phyloP scores from a whole-genome alignment of 371 early-diverging fungal species.

The Lichtheimia ornata region DNA sequence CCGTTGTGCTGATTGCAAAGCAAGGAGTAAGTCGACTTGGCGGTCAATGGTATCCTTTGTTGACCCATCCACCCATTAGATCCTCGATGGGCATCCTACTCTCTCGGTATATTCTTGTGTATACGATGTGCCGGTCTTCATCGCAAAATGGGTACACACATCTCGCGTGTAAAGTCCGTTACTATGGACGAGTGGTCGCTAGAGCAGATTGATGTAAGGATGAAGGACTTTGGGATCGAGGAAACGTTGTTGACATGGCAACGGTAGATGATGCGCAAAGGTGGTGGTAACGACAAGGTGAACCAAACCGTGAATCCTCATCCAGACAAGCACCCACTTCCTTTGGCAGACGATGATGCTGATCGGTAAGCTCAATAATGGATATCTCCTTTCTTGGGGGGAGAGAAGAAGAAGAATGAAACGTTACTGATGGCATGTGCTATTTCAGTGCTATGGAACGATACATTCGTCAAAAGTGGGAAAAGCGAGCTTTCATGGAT shows the following conservation, averaged over 20 bases:
- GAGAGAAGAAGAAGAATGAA: background rate
- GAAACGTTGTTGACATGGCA: background rate
- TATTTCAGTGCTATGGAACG: slow-evolving; percentile 77
- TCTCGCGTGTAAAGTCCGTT: slow-evolving; percentile 91
- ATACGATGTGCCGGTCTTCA: slow-evolving; percentile 93
- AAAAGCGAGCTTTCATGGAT: slow-evolving; percentile 74
- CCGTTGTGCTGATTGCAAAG: slow-evolving; percentile 81
- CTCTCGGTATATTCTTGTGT: slow-evolving; percentile 92
- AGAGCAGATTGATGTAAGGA: slow-evolving; percentile 83
- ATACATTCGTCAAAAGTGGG: slow-evolving; percentile 94
- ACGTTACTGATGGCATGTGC: background rate
- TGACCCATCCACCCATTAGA: slow-evolving; percentile 47
- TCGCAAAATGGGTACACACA: slow-evolving; percentile 91
- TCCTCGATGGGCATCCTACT: slow-evolving; percentile 95
- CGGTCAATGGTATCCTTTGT: no score
- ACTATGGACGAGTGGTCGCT: slow-evolving; percentile 92
- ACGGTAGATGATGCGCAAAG: slow-evolving; percentile 54
- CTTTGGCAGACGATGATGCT: slow-evolving; percentile 59
- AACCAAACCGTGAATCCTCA: slow-evolving; percentile 74
- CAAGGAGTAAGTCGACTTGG: slow-evolving; percentile 55
- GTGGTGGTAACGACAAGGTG: slow-evolving; percentile 85
- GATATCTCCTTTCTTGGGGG: background rate
- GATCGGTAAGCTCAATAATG: slow-evolving; percentile 56
- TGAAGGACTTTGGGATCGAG: background rate
- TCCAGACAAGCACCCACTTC: slow-evolving; percentile 65